phyloP scores from a whole-genome alignment of 192 early-diverging fungal genomes.

The Backusella mclennaniae region DNA sequence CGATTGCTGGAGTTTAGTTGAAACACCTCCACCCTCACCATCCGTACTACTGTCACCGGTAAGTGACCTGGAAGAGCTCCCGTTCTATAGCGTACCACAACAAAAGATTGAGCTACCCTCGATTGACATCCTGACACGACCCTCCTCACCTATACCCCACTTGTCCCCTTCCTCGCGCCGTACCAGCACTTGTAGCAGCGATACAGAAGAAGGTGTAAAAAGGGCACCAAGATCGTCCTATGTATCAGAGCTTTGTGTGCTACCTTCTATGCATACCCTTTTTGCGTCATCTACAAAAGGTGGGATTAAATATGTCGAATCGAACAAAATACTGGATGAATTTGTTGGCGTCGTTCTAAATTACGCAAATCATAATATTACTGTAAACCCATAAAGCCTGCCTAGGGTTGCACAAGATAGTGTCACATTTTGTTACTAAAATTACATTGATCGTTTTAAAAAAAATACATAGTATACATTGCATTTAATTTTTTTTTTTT shows the following conservation, averaged over 20 bases:
- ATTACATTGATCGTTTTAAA: background rate
- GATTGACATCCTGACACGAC: conserved; percentile 1
- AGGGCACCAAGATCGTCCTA: background rate
- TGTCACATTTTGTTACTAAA: background rate
- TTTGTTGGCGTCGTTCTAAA: conserved; percentile 24
- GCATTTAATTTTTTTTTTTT: background rate
- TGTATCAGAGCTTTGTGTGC: conserved; percentile 4
- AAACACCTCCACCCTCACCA: conserved; percentile 11
- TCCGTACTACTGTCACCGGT: background rate
- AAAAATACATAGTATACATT: too few species aligned
- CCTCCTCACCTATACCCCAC: conserved; percentile 14
- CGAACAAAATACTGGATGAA: conserved; percentile 22
- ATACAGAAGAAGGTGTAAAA: background rate
- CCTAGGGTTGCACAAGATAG: background rate
- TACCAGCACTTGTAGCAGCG: conserved; percentile 5
- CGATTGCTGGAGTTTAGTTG: background rate
- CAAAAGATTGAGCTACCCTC: conserved; percentile 33
- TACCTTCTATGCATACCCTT: conserved; percentile 20
- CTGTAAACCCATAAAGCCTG: background rate
- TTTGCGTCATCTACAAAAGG: conserved; percentile 13
- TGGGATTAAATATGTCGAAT: conserved; percentile 24
- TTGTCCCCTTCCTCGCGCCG: conserved; percentile 10
- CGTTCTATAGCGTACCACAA: conserved; percentile 28
- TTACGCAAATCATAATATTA: conserved; percentile 4
- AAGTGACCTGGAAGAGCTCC: conserved; percentile 21